Evolutionary conservation across 805 yeast genomes (phyloP).

Genomic region (Suhomyces sp.): DNA sequence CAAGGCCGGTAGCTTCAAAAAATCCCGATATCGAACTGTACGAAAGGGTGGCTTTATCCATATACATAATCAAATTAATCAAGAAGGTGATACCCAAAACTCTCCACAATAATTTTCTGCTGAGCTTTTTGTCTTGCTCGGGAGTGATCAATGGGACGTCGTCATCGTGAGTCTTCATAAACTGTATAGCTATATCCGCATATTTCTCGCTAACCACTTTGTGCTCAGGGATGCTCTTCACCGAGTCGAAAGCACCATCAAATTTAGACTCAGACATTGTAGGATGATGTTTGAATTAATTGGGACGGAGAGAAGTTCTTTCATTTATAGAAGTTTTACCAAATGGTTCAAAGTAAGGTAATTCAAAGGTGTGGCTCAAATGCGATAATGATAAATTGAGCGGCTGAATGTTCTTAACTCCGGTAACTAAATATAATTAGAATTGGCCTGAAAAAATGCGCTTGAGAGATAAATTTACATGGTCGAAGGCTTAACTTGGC

Average conservation of each 20-base stretch:
- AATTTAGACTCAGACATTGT: neutral
- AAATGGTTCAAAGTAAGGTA: neutral
- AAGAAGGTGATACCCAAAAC: conserved; percentile 34
- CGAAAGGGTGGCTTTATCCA: conserved; percentile 52
- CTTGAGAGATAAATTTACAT: neutral
- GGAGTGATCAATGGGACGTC: conserved; percentile 39
- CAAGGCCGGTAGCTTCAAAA: conserved; percentile 44
- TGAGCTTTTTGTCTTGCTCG: conserved; percentile 38
- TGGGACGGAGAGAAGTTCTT: neutral
- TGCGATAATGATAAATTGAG: neutral
- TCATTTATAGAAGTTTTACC: neutral
- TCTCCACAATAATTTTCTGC: conserved; percentile 35
- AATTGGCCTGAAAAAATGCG: neutral
- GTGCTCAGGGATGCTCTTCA: neutral
- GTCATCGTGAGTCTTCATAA: conserved; percentile 32
- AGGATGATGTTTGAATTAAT: neutral
- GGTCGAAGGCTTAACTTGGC: neutral
- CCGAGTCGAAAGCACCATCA: neutral
- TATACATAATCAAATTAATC: conserved; percentile 39
- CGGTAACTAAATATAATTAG: neutral
- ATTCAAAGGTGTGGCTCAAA: neutral
- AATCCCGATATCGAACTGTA: conserved; percentile 49
- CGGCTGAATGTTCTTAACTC: neutral
- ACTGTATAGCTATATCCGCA: conserved; percentile 40
- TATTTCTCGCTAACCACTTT: conserved; percentile 10